phyloP scores from a whole-genome alignment of 2,329 filamentous ascomycete genomes.

The Monosporascus sp. region DNA sequence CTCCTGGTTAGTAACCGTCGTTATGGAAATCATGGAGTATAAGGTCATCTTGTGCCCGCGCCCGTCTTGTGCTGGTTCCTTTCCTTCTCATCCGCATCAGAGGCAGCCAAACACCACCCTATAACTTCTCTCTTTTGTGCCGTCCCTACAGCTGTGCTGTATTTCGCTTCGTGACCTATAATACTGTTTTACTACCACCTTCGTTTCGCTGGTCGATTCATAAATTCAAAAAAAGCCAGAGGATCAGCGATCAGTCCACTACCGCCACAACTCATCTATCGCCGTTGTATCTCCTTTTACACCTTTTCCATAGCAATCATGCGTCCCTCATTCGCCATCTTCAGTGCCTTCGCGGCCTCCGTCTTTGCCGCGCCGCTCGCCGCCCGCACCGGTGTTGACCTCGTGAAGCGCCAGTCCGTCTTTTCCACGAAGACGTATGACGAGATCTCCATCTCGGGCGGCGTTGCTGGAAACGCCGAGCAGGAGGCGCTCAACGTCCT shows the following conservation, averaged over 20 bases:
- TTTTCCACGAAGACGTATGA: constrained; percentile 32
- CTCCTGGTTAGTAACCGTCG: constrained; percentile 1
- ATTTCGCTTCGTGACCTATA: constrained; percentile 17
- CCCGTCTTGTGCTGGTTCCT: constrained; percentile 7
- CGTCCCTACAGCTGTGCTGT: constrained; percentile 24
- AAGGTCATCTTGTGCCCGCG: constrained; percentile 15
- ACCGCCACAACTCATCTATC: constrained; percentile 7
- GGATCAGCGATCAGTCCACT: background rate
- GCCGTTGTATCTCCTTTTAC: constrained; percentile 2
- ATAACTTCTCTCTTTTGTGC: constrained; percentile 2
- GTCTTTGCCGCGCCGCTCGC: background rate
- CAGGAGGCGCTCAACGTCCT: constrained; percentile 37
- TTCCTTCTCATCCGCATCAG: constrained; percentile 11
- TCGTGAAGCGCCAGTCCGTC: constrained; percentile 12
- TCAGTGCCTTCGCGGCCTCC: constrained; percentile 15
- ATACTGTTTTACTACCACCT: constrained; percentile 3
- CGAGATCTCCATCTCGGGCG: constrained; percentile 41
- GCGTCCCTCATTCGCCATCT: constrained; percentile 21
- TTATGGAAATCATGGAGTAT: constrained; percentile 16
- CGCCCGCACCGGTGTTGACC: background rate
- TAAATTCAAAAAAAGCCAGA: background rate
- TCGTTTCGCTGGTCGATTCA: background rate
- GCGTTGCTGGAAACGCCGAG: constrained; percentile 39
- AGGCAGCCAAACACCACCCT: constrained; percentile 4
- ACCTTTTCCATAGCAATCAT: constrained; percentile 8